These are phyloP conservation scores for Rhizopogon vesiculosus DNA, from an alignment of 768 basidiomycete species.

Conservation along the genomic window DNA sequence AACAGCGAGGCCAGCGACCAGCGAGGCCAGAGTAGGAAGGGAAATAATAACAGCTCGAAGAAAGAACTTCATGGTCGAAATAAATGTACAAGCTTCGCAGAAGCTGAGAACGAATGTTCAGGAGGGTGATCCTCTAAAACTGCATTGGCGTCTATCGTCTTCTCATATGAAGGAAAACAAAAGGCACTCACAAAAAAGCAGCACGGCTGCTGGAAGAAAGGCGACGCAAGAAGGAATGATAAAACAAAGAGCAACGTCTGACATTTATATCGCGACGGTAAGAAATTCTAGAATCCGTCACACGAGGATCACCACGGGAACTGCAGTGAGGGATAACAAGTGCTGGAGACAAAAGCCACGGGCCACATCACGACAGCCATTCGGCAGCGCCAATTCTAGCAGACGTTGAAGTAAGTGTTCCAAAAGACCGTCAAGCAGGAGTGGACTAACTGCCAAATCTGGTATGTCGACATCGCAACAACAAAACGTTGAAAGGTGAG, in stretches of 20 bases:
- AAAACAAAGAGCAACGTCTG: slow-evolving; percentile 11
- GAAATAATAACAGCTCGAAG: slow-evolving; percentile 31
- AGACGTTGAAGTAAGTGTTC: background rate
- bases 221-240: slow-evolving; percentile 13
- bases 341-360: background rate
- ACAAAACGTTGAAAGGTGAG: background rate
- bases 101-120: slow-evolving; percentile 40
- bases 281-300: background rate
- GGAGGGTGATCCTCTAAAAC: slow-evolving; percentile 17
- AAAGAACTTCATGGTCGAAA: slow-evolving; percentile 47
- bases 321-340: background rate
- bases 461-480: slow-evolving; percentile 1
- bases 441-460: slow-evolving; percentile 8
- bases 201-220: slow-evolving; percentile 48
- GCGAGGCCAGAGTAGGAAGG: slow-evolving; percentile 31
- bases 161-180: background rate
- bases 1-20: slow-evolving; percentile 25
- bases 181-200: slow-evolving; percentile 25
- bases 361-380: slow-evolving; percentile 3
- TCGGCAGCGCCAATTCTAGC: background rate
- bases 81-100: slow-evolving; percentile 36
- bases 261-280: background rate
- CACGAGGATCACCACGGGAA: slow-evolving; percentile 5
- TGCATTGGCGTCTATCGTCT: background rate
- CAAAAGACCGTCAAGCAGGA: background rate